A percentile compares a stretch with the other conserved stretches of the same genome.
These are phyloP conservation scores for Ceratocystis papillata DNA, from an alignment of 2,329 filamentous ascomycete genomes.

Conservation along the genomic window DNA sequence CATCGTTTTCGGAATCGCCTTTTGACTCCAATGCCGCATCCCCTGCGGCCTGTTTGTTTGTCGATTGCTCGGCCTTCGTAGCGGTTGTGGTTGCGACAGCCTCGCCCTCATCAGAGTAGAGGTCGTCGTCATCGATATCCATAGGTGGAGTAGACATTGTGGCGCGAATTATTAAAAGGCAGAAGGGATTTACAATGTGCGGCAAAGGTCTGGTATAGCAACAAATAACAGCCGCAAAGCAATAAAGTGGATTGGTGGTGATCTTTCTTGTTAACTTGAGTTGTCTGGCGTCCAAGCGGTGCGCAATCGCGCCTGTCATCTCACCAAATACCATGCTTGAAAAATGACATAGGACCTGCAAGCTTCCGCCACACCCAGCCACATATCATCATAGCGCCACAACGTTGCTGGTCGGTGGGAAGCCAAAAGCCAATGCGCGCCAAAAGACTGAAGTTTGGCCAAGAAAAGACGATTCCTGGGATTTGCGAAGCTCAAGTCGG, in stretches of 20 bases:
- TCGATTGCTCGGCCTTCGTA: conserved; percentile 16
- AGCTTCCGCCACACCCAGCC: conserved; percentile 22
- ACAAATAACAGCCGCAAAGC: not conserved
- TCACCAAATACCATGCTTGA: not conserved
- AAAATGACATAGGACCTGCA: conserved; percentile 8
- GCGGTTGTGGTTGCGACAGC: conserved; percentile 38
- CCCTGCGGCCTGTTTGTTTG: not conserved
- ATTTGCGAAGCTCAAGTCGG: conserved; percentile 13
- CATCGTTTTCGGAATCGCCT: conserved; percentile 41
- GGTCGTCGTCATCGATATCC: conserved; percentile 59
- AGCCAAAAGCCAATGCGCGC: conserved; percentile 12
- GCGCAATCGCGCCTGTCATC: too few species aligned
- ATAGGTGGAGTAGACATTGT: conserved; percentile 33
- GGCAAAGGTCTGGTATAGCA: not conserved
- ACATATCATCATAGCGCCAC: conserved; percentile 10
- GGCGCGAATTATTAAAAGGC: not conserved
- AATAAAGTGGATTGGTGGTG: not conserved
- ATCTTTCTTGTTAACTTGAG: not conserved
- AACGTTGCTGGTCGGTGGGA: not conserved
- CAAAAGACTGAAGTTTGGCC: conserved; percentile 12
- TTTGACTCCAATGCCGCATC: not conserved
- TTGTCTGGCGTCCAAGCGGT: too few species aligned
- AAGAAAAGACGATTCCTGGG: conserved; percentile 7
- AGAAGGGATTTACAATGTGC: not conserved
- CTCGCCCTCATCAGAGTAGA: conserved; percentile 46